phyloP scores from a whole-genome alignment of 148 eudicot genomes.

The Polygonum aviculare region DNA sequence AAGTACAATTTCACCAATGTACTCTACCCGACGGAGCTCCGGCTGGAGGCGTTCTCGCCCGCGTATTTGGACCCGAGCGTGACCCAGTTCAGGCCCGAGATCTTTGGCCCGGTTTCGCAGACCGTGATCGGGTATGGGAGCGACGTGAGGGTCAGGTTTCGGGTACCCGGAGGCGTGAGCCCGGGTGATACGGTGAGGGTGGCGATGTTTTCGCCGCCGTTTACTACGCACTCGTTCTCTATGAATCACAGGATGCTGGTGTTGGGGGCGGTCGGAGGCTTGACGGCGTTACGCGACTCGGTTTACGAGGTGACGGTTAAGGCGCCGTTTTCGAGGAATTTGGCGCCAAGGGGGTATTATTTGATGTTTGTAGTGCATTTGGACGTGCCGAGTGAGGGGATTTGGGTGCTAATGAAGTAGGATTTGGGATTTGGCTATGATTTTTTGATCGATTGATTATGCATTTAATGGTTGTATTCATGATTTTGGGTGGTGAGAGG shows the following conservation, averaged over 20 bases:
- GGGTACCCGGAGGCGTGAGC: slow-evolving; percentile 12
- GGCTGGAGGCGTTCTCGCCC: slow-evolving; percentile 57
- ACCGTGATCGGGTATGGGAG: slow-evolving; percentile 36
- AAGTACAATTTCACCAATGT: slow-evolving; percentile 48
- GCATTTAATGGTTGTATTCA: background rate
- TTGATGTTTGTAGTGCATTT: slow-evolving; percentile 56
- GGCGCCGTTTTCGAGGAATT: slow-evolving; percentile 32
- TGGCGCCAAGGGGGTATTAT: slow-evolving; percentile 58
- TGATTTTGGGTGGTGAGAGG: background rate
- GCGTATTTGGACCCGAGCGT: slow-evolving; percentile 34
- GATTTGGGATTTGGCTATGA: too few relatives aligned
- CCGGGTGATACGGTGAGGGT: slow-evolving; percentile 16
- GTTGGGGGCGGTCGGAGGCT: slow-evolving; percentile 16
- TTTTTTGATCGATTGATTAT: too few relatives aligned
- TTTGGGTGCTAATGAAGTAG: slow-evolving; percentile 34
- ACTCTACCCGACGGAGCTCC: slow-evolving; percentile 62
- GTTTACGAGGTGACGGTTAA: slow-evolving; percentile 28
- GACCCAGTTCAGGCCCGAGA: slow-evolving; percentile 34
- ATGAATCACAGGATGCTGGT: slow-evolving; percentile 69
- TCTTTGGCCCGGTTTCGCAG: slow-evolving; percentile 24
- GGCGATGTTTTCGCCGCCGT: slow-evolving; percentile 52
- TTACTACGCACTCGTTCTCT: slow-evolving; percentile 62
- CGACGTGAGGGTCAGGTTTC: slow-evolving; percentile 26
- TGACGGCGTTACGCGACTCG: slow-evolving; percentile 19
- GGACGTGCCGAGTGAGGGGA: slow-evolving; percentile 47